Evolutionary conservation across 768 basidiomycete genomes (phyloP).

Genomic region (Pisolithus microcarpus): DNA sequence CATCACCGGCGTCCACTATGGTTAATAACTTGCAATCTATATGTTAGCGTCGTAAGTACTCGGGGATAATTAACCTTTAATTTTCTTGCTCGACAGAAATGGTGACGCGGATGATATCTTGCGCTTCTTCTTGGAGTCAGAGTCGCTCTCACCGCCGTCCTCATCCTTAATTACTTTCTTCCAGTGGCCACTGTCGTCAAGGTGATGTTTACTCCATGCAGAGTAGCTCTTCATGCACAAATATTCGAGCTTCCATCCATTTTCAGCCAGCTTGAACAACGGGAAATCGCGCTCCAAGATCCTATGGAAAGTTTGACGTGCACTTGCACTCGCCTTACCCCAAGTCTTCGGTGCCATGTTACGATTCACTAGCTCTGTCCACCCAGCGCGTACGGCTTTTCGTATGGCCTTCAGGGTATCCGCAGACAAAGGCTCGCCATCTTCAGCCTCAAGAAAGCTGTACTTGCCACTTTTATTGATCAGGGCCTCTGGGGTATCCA

Average conservation of each 20-base stretch:
- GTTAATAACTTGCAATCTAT: too few species aligned
- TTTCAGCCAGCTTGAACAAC: neutral
- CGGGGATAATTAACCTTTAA: too few species aligned
- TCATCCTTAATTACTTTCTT: neutral
- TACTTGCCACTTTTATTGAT: neutral
- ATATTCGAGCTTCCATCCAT: slow-evolving; percentile 5
- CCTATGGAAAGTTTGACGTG: neutral
- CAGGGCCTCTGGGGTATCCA: neutral
- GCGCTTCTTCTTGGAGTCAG: too few species aligned
- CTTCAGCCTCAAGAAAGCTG: too few species aligned
- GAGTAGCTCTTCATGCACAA: neutral
- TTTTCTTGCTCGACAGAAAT: neutral
- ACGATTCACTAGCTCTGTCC: neutral
- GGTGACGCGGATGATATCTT: too few species aligned
- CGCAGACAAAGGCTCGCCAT: neutral
- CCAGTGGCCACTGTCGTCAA: neutral
- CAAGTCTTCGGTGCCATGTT: neutral
- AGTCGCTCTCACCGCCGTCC: too few species aligned
- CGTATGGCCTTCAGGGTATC: neutral
- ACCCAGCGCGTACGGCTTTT: neutral
- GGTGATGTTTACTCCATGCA: neutral
- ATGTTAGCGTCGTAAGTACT: too few species aligned
- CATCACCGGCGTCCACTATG: too few species aligned
- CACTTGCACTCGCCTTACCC: slow-evolving; percentile 1
- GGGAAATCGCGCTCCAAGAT: slow-evolving; percentile 3